phyloP scores from a whole-genome alignment of 2,329 filamentous ascomycete genomes.

The Ilyonectria destructans region DNA sequence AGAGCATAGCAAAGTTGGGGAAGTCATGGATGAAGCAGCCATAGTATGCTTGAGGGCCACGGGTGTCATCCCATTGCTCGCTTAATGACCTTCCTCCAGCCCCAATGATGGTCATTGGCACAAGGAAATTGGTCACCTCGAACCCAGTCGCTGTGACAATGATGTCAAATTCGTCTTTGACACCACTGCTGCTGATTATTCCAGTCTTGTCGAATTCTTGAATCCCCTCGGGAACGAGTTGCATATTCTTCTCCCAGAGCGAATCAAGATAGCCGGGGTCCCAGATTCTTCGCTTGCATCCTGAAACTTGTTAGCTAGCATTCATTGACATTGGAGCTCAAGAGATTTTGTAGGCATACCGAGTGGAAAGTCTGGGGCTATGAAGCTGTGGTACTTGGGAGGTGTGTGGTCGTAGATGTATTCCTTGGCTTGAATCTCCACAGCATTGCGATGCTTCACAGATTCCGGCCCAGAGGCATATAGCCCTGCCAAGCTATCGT shows the following conservation, averaged over 20 bases:
- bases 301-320: neutral
- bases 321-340: neutral
- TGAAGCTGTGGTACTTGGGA: constrained; percentile 43
- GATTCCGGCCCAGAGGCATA: constrained; percentile 11
- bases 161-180: constrained; percentile 31
- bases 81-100: constrained; percentile 34
- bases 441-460: constrained; percentile 1
- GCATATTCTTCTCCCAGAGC: constrained; percentile 14
- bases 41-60: constrained; percentile 50
- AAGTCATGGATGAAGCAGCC: constrained; percentile 50
- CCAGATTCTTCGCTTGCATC: constrained; percentile 51
- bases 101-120: constrained; percentile 48
- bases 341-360: constrained; percentile 21
- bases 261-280: constrained; percentile 43
- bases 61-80: constrained; percentile 47
- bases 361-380: constrained; percentile 48
- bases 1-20: constrained; percentile 47
- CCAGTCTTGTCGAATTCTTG: constrained; percentile 19
- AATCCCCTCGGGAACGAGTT: constrained; percentile 27
- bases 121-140: constrained; percentile 45
- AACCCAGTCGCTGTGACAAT: constrained; percentile 44
- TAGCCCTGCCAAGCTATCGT: constrained; percentile 12
- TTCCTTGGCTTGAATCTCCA: constrained; percentile 14
- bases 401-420: constrained; percentile 37
- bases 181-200: constrained; percentile 24